phyloP scores from a whole-genome alignment of 2,329 filamentous ascomycete genomes.

The Scopulariopsis brevicaulis region DNA sequence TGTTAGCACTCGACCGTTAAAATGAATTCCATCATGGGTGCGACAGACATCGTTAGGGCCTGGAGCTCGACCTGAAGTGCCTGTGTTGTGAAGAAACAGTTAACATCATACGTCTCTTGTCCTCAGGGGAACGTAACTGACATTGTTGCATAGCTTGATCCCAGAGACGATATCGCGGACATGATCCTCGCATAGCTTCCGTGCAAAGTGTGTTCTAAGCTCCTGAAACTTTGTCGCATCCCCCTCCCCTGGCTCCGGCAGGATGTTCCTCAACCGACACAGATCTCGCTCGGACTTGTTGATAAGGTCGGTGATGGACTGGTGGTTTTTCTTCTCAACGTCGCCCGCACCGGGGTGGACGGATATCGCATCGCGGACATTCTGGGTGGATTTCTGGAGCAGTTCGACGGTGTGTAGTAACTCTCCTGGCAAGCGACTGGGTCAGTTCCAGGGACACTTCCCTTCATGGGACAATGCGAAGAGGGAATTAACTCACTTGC shows the following conservation, averaged over 20 bases:
- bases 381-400: neutral
- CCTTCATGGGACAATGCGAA: neutral
- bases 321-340: neutral
- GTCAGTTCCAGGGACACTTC: neutral
- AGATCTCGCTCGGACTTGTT: neutral
- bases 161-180: constrained; percentile 1
- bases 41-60: neutral
- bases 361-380: neutral
- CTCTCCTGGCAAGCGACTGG: neutral
- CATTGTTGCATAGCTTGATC: constrained; percentile 1
- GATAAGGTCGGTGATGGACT: neutral
- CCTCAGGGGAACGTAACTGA: neutral
- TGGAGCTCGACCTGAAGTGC: constrained; percentile 1
- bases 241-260: neutral
- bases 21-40: too few species aligned
- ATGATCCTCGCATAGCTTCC: neutral
- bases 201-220: neutral
- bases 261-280: neutral
- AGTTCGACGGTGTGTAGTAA: neutral
- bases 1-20: neutral
- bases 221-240: neutral
- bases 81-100: neutral
- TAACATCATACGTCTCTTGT: neutral
- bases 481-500: neutral
- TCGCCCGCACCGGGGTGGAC: neutral